These are phyloP conservation scores for Anastatica hierochuntica DNA, from an alignment of 345 rosid genomes.

Conservation along the genomic window DNA sequence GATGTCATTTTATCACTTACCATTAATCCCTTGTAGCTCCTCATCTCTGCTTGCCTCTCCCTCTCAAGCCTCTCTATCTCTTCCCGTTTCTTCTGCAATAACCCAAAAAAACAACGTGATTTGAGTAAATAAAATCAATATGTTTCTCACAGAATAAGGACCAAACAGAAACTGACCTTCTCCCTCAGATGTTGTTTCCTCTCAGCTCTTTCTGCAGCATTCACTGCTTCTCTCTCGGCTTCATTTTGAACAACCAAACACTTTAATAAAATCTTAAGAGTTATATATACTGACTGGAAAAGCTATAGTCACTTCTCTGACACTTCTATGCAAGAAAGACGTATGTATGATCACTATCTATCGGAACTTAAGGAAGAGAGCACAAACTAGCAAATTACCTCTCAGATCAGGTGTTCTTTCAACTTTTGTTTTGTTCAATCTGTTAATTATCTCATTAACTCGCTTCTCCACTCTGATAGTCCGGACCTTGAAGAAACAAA, in stretches of 20 bases:
- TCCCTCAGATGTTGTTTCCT: constrained; percentile 77
- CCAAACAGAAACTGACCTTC: constrained; percentile 42
- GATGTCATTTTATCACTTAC: constrained; percentile 93
- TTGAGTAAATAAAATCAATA: neutral
- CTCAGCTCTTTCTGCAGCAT: constrained; percentile 88
- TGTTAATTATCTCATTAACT: constrained; percentile 79
- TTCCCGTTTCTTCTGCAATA: constrained; percentile 74
- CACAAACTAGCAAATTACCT: constrained; percentile 35
- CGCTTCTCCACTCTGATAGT: constrained; percentile 91
- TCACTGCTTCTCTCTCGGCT: constrained; percentile 92
- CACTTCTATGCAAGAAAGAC: neutral
- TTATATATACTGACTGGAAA: too few species aligned
- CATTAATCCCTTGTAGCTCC: constrained; percentile 98
- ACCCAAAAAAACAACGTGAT: neutral
- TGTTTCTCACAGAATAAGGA: neutral
- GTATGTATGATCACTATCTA: neutral
- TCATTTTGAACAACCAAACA: constrained; percentile 17
- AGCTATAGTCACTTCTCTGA: too few species aligned
- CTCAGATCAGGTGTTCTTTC: constrained; percentile 88
- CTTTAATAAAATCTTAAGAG: neutral
- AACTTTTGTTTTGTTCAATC: constrained; percentile 87
- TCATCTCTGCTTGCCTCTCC: constrained; percentile 80
- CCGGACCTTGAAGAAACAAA: constrained; percentile 47
- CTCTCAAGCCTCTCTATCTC: constrained; percentile 85
- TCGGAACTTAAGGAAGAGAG: neutral